A percentile compares a stretch with the other conserved stretches of the same genome.
phyloP scores from a whole-genome alignment of 2,329 filamentous ascomycete species.

The Huntiella abstrusa region DNA sequence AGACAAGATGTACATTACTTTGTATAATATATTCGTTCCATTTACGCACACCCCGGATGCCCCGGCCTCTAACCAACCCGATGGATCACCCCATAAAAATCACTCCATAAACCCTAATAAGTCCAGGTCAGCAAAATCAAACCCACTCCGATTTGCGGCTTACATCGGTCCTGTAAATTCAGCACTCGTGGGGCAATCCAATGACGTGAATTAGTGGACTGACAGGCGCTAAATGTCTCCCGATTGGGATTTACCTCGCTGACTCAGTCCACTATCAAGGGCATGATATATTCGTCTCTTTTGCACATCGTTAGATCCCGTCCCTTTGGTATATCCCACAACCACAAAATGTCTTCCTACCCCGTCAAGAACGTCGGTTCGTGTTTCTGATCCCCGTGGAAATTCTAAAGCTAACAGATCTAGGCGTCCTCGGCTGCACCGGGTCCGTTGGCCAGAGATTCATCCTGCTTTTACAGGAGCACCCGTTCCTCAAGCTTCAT shows the following conservation, averaged over 20 bases:
- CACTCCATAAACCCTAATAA: not conserved
- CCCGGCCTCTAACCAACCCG: too few species aligned
- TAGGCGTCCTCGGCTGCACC: slow-evolving; percentile 71
- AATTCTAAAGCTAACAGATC: not conserved
- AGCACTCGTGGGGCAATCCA: not conserved
- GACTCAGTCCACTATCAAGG: too few species aligned
- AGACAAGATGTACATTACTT: not conserved
- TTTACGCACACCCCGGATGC: not conserved
- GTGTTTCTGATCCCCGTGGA: slow-evolving; percentile 13
- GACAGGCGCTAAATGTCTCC: not conserved
- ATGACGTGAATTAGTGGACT: not conserved
- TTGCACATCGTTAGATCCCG: too few species aligned
- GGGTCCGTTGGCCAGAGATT: slow-evolving; percentile 92
- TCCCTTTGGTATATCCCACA: too few species aligned
- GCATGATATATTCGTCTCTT: too few species aligned
- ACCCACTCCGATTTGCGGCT: slow-evolving; percentile 9
- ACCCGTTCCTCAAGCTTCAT: slow-evolving; percentile 72
- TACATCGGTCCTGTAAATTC: too few species aligned
- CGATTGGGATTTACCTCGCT: too few species aligned
- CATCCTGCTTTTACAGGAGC: slow-evolving; percentile 73
- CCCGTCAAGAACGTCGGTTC: slow-evolving; percentile 40
- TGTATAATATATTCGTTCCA: slow-evolving; percentile 4
- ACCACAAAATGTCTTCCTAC: slow-evolving; percentile 21
- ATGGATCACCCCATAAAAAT: too few species aligned
- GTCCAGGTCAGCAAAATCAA: not conserved